phyloP scores from a whole-genome alignment of 2,329 filamentous ascomycete genomes.

The Monosporascus sp. region DNA sequence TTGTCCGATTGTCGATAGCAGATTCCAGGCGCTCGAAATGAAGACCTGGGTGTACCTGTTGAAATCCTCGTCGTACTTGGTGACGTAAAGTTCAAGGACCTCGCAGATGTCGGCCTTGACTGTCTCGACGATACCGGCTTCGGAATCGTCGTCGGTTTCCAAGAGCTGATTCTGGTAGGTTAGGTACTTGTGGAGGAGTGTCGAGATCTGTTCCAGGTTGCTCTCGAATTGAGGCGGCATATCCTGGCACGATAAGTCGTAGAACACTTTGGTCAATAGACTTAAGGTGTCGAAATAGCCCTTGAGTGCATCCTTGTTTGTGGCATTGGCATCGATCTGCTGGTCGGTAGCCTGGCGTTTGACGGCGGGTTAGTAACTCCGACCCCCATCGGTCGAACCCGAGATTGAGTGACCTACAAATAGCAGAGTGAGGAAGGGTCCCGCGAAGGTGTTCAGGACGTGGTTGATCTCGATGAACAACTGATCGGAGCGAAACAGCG shows the following conservation, averaged over 20 bases:
- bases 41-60: slow-evolving; percentile 74
- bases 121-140: slow-evolving; percentile 77
- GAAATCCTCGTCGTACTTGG: slow-evolving; percentile 95
- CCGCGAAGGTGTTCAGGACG: slow-evolving; percentile 79
- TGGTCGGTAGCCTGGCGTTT: slow-evolving; percentile 56
- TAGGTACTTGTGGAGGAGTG: slow-evolving; percentile 86
- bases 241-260: slow-evolving; percentile 96
- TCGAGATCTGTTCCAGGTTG: slow-evolving; percentile 70
- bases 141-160: slow-evolving; percentile 81
- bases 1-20: slow-evolving; percentile 78
- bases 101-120: slow-evolving; percentile 94
- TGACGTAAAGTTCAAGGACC: slow-evolving; percentile 79
- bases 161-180: slow-evolving; percentile 81
- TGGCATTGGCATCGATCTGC: slow-evolving; percentile 67
- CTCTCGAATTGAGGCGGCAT: slow-evolving; percentile 92
- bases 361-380: neutral
- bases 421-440: slow-evolving; percentile 76
- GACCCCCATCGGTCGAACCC: neutral
- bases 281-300: slow-evolving; percentile 81
- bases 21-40: slow-evolving; percentile 83
- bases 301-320: slow-evolving; percentile 69
- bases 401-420: slow-evolving; percentile 44
- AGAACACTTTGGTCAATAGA: slow-evolving; percentile 84
- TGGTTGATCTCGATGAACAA: slow-evolving; percentile 96
- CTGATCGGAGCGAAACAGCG: slow-evolving; percentile 86